Evolutionary conservation across 1,284 basidiomycete species (phyloP), one percentile per base, ranked within the genome.

Genomic region (Ceratobasidium sp.): DNA sequence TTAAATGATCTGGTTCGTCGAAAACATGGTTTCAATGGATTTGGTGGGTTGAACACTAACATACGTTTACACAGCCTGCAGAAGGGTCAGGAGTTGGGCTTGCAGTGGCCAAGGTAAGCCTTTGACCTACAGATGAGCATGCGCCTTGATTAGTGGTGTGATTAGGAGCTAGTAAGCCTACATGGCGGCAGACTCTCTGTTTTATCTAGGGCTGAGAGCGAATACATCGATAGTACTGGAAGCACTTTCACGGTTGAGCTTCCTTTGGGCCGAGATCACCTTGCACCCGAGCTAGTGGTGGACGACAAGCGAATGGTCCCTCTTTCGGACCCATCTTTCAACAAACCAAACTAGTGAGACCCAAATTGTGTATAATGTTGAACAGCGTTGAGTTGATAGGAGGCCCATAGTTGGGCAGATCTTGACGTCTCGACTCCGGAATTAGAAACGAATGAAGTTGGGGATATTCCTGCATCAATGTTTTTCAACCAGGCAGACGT

Each of bases 71-170:
- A 44, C 33, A 71, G 69, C 20, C 69, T 26, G 69, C 69, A 50
- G 83, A 83, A 79, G 83, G 83, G 7, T 84, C 83, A 6, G 83
- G 83, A 6, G 83, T 84, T 67, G 83, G 83, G 5, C 78, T 84
- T 9, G 81, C 83, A 28, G 77, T 84, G 9, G 84, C 83, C 9
- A 81, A 76, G 40, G 79, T 67, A 48, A 2, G 44, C 46, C 7
- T 17, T 7, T 61, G 28, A 46, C 15, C 64, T 54, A 4, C 23
- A 54, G 20, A 17, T 54, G 52, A n/a, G n/a, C 26, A 5, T 54
- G n/a, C 13, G 57, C 26, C n/a, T 12, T n/a, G 17, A 26, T 17
- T 40, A 38, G 12, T 26, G 13, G 33, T 28, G 26, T 1, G 28
- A 6, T 62, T 70, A 77, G 80, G 82, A 84, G 67, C 82, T 84